Evolutionary conservation across 495 filamentous ascomycete genomes (phyloP), one percentile per base, ranked within the genome.

Genomic region (Parmelia sp.): DNA sequence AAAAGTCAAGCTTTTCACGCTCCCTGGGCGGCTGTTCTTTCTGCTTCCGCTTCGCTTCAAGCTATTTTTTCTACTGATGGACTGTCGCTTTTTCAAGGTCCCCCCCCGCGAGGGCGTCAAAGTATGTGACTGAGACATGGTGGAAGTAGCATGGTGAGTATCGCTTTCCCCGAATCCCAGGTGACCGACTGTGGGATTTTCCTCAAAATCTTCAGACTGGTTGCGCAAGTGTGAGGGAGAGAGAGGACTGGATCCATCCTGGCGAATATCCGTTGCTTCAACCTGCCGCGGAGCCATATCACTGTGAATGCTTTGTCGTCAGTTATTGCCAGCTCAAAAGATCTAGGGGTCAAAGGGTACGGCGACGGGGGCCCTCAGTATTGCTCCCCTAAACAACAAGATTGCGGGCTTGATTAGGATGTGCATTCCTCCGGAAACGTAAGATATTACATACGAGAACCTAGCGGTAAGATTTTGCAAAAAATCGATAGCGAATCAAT

Each of bases 21-120:
- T 95, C 21, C 90, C 91, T 15, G 92, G 89, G 64, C 85, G 86
- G 75, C 87, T 84, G 68, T 84, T 89, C 44, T 88, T 77, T 31
- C 86, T 84, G 72, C 91, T 96, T 45, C 86, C 83, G 72, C 86
- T 90, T 64, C 92, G 85, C 72, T 88, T 90, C 73, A 96, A 72
- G 68, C 90, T 95, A 10, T 78, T 83, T 59, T 79, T 86, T 66
- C 87, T 83, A 58, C 85, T 86, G 45, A 97, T 67, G 11, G 91
- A 95, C 8, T 78, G 79, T 75, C 89, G 91, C 81, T 97, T 97
- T 75, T 88, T 91, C 66, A 97, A 76, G 3, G 92, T 96, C 55
- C 88, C 86, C 53, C 86, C 82, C 56, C 91, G 80, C 51, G 90
- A 87, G 21, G 90, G 80, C 37, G 78, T 79, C 58, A 79, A 68